Conservation (phyloP, 2,329 filamentous ascomycete genomes). For the Aplosporella prunicola region DNA sequence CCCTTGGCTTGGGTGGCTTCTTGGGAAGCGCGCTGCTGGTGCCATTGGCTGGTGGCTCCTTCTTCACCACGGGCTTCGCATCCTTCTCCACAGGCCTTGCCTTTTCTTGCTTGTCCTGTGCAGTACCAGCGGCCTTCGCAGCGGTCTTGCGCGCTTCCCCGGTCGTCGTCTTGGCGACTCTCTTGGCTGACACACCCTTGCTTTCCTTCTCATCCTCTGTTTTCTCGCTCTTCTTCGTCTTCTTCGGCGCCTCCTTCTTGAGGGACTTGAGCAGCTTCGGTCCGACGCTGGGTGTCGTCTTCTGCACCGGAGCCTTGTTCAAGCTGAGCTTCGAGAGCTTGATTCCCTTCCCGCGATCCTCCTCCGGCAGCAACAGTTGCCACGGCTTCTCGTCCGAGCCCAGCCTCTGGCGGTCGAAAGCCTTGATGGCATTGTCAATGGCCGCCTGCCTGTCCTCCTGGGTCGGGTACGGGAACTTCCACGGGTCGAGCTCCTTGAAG, state of each 20-base stretch:
- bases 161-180: slow-evolving; percentile 24
- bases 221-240: slow-evolving; percentile 37
- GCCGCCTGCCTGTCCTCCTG: slow-evolving; percentile 48
- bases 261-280: slow-evolving; percentile 17
- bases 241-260: slow-evolving; percentile 39
- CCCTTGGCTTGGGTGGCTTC: slow-evolving; percentile 1
- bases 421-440: slow-evolving; percentile 52
- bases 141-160: slow-evolving; percentile 10
- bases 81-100: slow-evolving; percentile 7
- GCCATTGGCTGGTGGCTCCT: background rate
- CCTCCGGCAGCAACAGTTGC: slow-evolving; percentile 51
- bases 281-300: slow-evolving; percentile 4
- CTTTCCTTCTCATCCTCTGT: slow-evolving; percentile 35
- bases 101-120: slow-evolving; percentile 17
- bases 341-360: slow-evolving; percentile 54
- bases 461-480: slow-evolving; percentile 49
- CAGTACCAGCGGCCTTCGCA: slow-evolving; percentile 10
- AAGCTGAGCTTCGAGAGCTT: slow-evolving; percentile 50
- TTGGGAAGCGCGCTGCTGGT: background rate
- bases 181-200: slow-evolving; percentile 28
- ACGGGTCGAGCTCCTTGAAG: slow-evolving; percentile 54
- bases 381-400: slow-evolving; percentile 52
- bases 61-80: slow-evolving; percentile 11
- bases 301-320: slow-evolving; percentile 20
- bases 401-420: slow-evolving; percentile 53